Percentiles rank a stretch among this genome's conserved stretches.
phyloP scores from a whole-genome alignment of 768 basidiomycete genomes.

The Cubamyces lactineus region DNA sequence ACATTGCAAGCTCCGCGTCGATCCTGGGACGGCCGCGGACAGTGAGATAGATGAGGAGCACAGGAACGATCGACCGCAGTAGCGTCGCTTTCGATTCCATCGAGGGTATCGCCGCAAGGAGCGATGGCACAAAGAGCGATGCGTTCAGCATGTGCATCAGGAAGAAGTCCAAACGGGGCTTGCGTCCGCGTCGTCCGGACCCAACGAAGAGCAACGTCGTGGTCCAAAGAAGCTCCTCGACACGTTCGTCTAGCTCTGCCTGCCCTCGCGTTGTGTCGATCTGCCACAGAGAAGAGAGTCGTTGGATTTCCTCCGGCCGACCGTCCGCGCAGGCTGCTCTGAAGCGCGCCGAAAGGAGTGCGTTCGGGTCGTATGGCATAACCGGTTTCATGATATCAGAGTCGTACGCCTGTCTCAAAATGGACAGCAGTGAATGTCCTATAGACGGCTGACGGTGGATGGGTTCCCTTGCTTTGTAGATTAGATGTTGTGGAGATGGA shows the following conservation, averaged over 20 bases:
- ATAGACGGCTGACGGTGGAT: slow-evolving; percentile 31
- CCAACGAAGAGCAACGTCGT: slow-evolving; percentile 52
- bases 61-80: slow-evolving; percentile 46
- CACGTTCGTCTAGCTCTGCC: slow-evolving; percentile 42
- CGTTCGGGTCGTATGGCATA: slow-evolving; percentile 55
- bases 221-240: slow-evolving; percentile 55
- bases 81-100: slow-evolving; percentile 47
- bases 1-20: slow-evolving; percentile 49
- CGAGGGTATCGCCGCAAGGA: slow-evolving; percentile 39
- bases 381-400: slow-evolving; percentile 51
- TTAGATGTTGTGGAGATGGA: not conserved
- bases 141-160: slow-evolving; percentile 61
- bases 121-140: slow-evolving; percentile 51
- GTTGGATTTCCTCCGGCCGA: slow-evolving; percentile 48
- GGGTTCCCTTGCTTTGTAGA: not conserved
- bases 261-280: slow-evolving; percentile 38
- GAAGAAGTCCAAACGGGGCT: slow-evolving; percentile 59
- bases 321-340: slow-evolving; percentile 41
- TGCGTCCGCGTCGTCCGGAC: slow-evolving; percentile 48
- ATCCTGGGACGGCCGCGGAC: slow-evolving; percentile 60
- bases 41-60: slow-evolving; percentile 40
- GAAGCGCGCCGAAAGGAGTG: slow-evolving; percentile 42
- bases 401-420: slow-evolving; percentile 55
- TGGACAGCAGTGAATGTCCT: slow-evolving; percentile 49
- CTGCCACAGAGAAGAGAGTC: slow-evolving; percentile 46